Evolutionary conservation across 768 basidiomycete species (phyloP), one percentile per base, ranked within the genome.

Genomic region (Wakefieldia striispora): DNA sequence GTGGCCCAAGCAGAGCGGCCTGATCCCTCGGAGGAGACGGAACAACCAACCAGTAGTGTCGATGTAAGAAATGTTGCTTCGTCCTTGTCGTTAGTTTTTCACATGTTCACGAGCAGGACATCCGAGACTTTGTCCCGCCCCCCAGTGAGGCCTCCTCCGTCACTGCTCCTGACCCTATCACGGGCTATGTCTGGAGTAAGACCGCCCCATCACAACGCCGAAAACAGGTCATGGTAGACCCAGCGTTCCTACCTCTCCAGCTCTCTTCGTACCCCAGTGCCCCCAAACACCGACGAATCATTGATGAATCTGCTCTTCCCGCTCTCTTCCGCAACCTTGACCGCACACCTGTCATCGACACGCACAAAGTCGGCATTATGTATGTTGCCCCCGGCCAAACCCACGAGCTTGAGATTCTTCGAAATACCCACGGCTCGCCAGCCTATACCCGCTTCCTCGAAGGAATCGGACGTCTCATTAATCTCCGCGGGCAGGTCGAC

Each of bases 371-470:
- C 31, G 97, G 92, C 4, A 88, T 99, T 49, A 78, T 99, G 72
- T 99, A 98, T 60, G 95, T 94, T 39, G 95, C 88, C 0, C 91
- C 92, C 4, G 92, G 91, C 2, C 97, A 98, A 68, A 84, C 75
- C 8, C 71, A 81, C 33, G 95, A 98, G 65, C 67, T 71, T 16
- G 91, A 95, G 48, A 97, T 98, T 45, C 77, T 99, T 17, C 76
- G 78, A 49, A 99, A 99, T 66, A 80, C 82, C 2, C 86, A 95
- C 64, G 97, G 97, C 8, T 97, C 95, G 0, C 92, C 94, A 1
- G 88, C 92, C 2, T 99, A 97, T 67, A 90, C 91, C 6, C 84
- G 91, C 10, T 97, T 99, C 70, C 77, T 99, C 29, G 85, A 91
- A 57, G 88, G 92, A 5, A 77, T 99, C 13, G 97, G 95, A 1